A percentile compares a stretch with the other conserved stretches of the same genome.
Evolutionary conservation across 2,329 filamentous ascomycete genomes (phyloP).

Genomic region (Phaeosphaeriaceae sp.): DNA sequence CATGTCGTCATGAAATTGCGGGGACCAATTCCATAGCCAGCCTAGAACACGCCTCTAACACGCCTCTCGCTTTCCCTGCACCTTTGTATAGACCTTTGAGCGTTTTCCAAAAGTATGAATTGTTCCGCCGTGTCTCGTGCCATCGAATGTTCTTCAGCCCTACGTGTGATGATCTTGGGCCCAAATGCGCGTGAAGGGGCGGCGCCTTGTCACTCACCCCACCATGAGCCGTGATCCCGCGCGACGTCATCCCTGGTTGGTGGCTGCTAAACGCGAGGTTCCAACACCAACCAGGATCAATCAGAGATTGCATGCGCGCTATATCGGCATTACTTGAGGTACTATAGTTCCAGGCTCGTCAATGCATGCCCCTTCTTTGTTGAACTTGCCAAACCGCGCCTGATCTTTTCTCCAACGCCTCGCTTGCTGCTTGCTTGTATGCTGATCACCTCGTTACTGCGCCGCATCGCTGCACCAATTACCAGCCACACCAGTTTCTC

Average conservation of each 20-base stretch:
- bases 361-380: not conserved
- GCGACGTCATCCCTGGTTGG: slow-evolving; percentile 15
- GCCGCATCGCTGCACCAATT: not conserved
- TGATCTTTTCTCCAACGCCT: not conserved
- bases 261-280: not conserved
- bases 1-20: slow-evolving; percentile 17
- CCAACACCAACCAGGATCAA: not conserved
- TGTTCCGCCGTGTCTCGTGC: slow-evolving; percentile 1
- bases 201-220: slow-evolving; percentile 10
- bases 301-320: no score
- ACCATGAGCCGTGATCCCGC: no score
- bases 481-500: not conserved
- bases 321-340: not conserved
- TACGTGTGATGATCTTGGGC: slow-evolving; percentile 13
- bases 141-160: slow-evolving; percentile 23
- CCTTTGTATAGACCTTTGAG: slow-evolving; percentile 10
- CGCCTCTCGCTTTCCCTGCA: slow-evolving; percentile 6
- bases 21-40: slow-evolving; percentile 11
- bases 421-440: slow-evolving; percentile 3
- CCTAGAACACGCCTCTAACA: slow-evolving; percentile 7
- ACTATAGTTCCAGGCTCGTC: not conserved
- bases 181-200: slow-evolving; percentile 12
- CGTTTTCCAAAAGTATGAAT: slow-evolving; percentile 6
- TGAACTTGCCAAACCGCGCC: not conserved
- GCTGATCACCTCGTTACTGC: slow-evolving; percentile 2